phyloP scores from a whole-genome alignment of 495 filamentous ascomycete genomes.

The Penicillium paradoxum region DNA sequence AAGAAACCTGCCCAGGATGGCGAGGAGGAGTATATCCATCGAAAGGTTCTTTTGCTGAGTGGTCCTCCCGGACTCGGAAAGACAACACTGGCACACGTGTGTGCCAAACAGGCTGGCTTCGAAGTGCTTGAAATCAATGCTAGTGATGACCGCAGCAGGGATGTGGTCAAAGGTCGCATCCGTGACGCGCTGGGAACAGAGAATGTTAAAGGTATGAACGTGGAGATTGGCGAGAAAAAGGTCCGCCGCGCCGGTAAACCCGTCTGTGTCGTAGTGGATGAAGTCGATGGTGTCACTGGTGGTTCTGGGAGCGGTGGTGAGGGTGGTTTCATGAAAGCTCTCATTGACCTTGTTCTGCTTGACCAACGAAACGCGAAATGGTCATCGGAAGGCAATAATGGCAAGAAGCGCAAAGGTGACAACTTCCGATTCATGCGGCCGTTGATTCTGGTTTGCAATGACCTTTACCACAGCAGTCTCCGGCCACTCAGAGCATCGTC shows the following conservation, averaged over 20 bases:
- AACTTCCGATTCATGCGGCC: slow-evolving; percentile 81
- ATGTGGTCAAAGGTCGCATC: slow-evolving; percentile 89
- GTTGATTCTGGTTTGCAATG: slow-evolving; percentile 92
- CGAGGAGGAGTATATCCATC: slow-evolving; percentile 61
- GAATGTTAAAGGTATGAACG: slow-evolving; percentile 77
- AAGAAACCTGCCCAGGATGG: slow-evolving; percentile 34
- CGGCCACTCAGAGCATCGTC: slow-evolving; percentile 74
- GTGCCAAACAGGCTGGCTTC: slow-evolving; percentile 90
- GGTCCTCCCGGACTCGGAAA: slow-evolving; percentile 93
- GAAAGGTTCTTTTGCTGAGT: slow-evolving; percentile 84
- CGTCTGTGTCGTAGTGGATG: slow-evolving; percentile 90
- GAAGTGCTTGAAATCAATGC: slow-evolving; percentile 95
- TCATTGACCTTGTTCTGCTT: slow-evolving; percentile 79
- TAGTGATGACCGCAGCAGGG: slow-evolving; percentile 91
- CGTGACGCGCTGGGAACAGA: slow-evolving; percentile 84
- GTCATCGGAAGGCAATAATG: slow-evolving; percentile 30
- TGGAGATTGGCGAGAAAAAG: slow-evolving; percentile 57
- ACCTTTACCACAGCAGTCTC: slow-evolving; percentile 90
- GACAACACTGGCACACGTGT: slow-evolving; percentile 94
- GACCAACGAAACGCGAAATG: slow-evolving; percentile 74
- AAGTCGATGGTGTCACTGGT: slow-evolving; percentile 88
- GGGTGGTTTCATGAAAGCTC: slow-evolving; percentile 89
- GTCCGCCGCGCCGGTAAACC: slow-evolving; percentile 73
- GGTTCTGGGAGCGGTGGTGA: slow-evolving; percentile 67
- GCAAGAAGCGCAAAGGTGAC: slow-evolving; percentile 64